phyloP scores from a whole-genome alignment of 2,329 filamentous ascomycete species.

The Lecanosticta acicola region DNA sequence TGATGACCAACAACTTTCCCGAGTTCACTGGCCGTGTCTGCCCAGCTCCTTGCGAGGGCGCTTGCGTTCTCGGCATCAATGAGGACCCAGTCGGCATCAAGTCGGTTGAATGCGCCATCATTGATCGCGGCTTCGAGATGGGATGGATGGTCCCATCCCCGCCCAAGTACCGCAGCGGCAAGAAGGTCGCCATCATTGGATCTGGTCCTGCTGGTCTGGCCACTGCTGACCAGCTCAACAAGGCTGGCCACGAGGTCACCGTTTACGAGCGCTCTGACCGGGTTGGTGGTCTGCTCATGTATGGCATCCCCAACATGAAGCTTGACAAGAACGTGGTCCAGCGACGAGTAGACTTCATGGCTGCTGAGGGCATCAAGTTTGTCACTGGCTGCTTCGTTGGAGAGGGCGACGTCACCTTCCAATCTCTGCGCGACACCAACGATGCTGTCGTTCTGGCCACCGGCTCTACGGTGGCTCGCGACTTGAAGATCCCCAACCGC shows the following conservation, averaged over 20 bases:
- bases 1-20: constrained; percentile 98
- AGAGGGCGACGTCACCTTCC: constrained; percentile 61
- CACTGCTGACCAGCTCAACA: constrained; percentile 88
- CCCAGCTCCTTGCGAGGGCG: constrained; percentile 91
- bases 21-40: constrained; percentile 97
- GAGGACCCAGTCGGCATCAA: constrained; percentile 97
- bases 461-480: constrained; percentile 86
- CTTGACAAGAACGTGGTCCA: constrained; percentile 97
- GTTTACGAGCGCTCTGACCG: constrained; percentile 92
- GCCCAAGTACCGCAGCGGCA: constrained; percentile 75
- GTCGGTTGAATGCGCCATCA: constrained; percentile 96
- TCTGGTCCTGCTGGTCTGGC: constrained; percentile 90
- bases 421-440: constrained; percentile 65
- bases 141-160: constrained; percentile 90
- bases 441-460: constrained; percentile 88
- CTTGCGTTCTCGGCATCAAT: constrained; percentile 92
- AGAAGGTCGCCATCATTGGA: constrained; percentile 81
- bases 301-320: constrained; percentile 99
- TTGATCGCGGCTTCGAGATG: constrained; percentile 95
- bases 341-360: constrained; percentile 92
- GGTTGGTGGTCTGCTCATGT: constrained; percentile 89
- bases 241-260: constrained; percentile 79
- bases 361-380: constrained; percentile 77
- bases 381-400: constrained; percentile 73
- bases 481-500: constrained; percentile 84